Base-by-base conservation (phyloP, 1,284 basidiomycete genomes). In the Vanrija sp. region DNA sequence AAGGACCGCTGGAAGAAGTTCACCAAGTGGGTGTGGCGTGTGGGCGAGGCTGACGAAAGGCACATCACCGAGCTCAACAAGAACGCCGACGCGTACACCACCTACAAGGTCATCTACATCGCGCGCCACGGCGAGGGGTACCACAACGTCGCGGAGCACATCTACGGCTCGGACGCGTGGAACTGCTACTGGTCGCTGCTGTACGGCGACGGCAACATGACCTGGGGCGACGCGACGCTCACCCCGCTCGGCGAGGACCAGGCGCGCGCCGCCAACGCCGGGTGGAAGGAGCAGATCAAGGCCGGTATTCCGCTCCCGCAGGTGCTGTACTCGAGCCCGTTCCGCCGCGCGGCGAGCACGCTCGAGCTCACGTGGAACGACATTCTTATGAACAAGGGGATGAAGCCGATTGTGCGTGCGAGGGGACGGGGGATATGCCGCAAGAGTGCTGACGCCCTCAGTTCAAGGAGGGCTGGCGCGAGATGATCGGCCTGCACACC, bases 41-140 rank as follows among this genome's bases (percentile, higher is more conserved):
- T 8, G 34, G 2, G 16, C 18, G 5, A 6, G 29, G 43, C 54
- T 58, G 16, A 51, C 21, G 26, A 14, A 19, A 65, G 61, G 15
- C 28, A 57, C 23, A 58, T 76, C 50, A 40, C 57, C 12, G 34
- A 55, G 25, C 60, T 75, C 9, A 72, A 75, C 56, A 23, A 39
- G 0, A 39, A 61, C 1, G 62, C 66, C 5, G 68, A 71, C 43
- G 46, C 47, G 4, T 38, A 60, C 18, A 74, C 71, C 18, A 52
- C 57, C 8, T 74, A 74, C 65, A 75, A 74, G 60, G 62, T 78
- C 14, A 46, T 77, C 34, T 77, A 60, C 59, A 48, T 75, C n/a
- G 73, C 71, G 15, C 58, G 76, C 34, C 76, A 78, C 46, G 76
- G 76, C 1, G 59, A 78, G 63, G 76, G 76, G 0, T 72, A 60